Evolutionary conservation across 495 filamentous ascomycete species (phyloP).

Genomic region (Delitschia confertaspora): DNA sequence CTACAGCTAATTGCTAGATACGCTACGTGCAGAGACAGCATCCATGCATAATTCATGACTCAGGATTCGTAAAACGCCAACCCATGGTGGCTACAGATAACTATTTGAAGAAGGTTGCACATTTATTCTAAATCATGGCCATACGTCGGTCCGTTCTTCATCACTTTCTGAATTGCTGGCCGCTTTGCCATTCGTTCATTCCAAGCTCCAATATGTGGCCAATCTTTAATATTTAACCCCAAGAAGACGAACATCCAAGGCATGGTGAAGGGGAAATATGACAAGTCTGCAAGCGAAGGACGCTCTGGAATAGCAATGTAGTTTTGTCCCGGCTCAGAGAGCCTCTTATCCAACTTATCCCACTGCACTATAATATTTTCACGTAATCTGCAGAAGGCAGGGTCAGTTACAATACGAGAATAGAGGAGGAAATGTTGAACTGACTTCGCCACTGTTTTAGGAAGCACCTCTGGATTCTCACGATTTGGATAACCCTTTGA

Average conservation of each 20-base stretch:
- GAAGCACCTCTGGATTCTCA: conserved; percentile 6
- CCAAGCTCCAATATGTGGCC: conserved; percentile 8
- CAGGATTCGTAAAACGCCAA: no score
- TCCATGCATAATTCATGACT: no score
- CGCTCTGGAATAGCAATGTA: conserved; percentile 17
- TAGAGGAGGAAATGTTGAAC: background rate
- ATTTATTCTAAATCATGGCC: conserved; percentile 7
- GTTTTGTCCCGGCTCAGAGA: background rate
- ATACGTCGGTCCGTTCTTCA: conserved; percentile 10
- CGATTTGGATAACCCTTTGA: conserved; percentile 13
- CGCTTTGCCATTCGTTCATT: conserved; percentile 3
- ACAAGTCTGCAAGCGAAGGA: conserved; percentile 9
- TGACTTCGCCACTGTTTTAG: conserved; percentile 10
- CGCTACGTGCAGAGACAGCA: no score
- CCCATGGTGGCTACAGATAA: no score
- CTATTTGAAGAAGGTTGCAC: no score
- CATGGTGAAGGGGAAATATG: conserved; percentile 17
- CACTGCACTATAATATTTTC: conserved; percentile 6
- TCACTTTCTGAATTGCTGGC: conserved; percentile 4
- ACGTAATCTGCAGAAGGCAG: conserved; percentile 1
- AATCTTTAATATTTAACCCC: conserved; percentile 7
- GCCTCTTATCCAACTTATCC: conserved; percentile 10
- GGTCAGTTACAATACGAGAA: background rate
- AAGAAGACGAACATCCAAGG: conserved; percentile 18
- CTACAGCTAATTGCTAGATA: no score